Conservation (phyloP, 139 green algal genomes). For the Micractinium sp. region DNA sequence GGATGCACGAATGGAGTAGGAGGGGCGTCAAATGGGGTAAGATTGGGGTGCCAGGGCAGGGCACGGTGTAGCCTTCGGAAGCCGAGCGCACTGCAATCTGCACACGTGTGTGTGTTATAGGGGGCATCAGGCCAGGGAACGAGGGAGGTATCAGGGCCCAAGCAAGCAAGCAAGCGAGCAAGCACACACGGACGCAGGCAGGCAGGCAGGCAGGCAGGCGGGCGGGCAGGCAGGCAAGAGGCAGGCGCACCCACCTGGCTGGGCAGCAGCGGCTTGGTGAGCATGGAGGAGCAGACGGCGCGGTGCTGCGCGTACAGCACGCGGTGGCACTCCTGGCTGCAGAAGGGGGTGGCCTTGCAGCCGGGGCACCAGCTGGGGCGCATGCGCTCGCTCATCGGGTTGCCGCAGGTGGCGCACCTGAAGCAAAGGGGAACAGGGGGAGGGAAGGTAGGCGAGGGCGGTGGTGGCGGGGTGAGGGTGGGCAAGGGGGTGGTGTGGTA, state of each 20-base stretch:
- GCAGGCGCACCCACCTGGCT: constrained; percentile 14
- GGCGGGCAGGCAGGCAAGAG: neutral
- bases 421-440: no score
- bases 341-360: constrained; percentile 49
- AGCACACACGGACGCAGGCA: neutral
- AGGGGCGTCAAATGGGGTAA: neutral
- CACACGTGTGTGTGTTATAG: no score
- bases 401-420: constrained; percentile 38
- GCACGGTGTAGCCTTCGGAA: no score
- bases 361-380: constrained; percentile 38
- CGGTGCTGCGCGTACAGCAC: constrained; percentile 41
- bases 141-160: neutral
- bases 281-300: constrained; percentile 39
- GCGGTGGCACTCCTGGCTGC: constrained; percentile 38
- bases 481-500: no score
- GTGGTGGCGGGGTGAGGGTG: neutral
- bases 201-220: neutral
- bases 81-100: no score
- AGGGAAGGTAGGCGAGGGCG: neutral
- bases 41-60: neutral
- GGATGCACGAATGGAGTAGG: neutral
- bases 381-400: constrained; percentile 40
- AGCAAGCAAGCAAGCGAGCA: no score
- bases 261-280: constrained; percentile 45
- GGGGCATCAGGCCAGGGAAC: neutral